A percentile compares a stretch with the other conserved stretches of the same genome.
Conservation (phyloP, 805 yeast genomes). For the Priceomyces carsonii region DNA sequence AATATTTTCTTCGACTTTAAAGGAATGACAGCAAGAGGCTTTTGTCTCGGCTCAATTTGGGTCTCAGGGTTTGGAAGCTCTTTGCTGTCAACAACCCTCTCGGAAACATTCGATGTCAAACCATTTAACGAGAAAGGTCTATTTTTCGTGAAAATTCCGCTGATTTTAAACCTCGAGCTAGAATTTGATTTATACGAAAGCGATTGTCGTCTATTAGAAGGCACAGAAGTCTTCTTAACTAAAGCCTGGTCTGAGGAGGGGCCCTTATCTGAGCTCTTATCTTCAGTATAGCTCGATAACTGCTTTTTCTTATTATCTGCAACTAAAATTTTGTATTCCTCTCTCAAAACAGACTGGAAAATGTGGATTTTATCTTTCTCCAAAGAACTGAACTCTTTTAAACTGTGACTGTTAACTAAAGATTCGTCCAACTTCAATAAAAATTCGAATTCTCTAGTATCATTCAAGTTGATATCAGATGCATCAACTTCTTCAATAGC, state of each 20-base stretch:
- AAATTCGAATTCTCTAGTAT: constrained; percentile 51
- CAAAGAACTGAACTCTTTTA: constrained; percentile 34
- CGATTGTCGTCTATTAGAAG: constrained; percentile 39
- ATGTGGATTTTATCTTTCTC: constrained; percentile 27
- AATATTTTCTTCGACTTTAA: constrained; percentile 48
- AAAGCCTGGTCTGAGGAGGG: constrained; percentile 12
- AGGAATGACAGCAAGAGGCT: constrained; percentile 51
- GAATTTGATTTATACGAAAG: constrained; percentile 39
- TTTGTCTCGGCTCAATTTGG: constrained; percentile 43
- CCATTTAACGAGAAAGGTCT: constrained; percentile 62
- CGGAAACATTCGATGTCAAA: constrained; percentile 31
- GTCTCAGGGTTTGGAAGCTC: constrained; percentile 60
- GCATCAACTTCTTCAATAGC: constrained; percentile 35
- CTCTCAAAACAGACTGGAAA: constrained; percentile 30
- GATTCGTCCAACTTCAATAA: constrained; percentile 48
- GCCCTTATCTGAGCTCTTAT: constrained; percentile 8
- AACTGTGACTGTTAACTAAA: constrained; percentile 28
- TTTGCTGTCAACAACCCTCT: constrained; percentile 46
- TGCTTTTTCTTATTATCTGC: constrained; percentile 34
- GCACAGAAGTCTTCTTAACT: constrained; percentile 18
- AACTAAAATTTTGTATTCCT: constrained; percentile 32
- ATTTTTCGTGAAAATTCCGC: constrained; percentile 56
- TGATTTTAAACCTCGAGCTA: constrained; percentile 48
- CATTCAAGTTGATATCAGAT: constrained; percentile 24
- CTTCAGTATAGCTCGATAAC: constrained; percentile 13